Base-by-base conservation (phyloP, 2,329 filamentous ascomycete species). In the Leptographium lundbergii region DNA sequence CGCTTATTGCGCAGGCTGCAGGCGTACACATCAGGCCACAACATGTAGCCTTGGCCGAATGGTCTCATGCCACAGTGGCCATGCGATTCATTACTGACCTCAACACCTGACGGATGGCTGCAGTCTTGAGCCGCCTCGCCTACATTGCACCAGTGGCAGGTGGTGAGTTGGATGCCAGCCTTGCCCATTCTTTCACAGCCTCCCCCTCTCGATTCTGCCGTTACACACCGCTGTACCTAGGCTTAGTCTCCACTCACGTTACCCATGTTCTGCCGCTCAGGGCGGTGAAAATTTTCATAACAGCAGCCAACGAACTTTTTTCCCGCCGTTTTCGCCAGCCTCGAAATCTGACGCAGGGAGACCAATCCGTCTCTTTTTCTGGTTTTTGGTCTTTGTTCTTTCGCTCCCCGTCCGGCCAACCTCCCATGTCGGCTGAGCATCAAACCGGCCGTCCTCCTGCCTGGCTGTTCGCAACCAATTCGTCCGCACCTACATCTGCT, bases 401-500 rank as follows among this genome's bases (percentile, higher is more conserved):
- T 34, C 19, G 5, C n/a, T 19, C 19, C 9, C 25, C 19, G 27
- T 27, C 32, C 24, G 25, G 24, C 7, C 29, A 14, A 27, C 36
- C 22, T 5, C 24, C n/a, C 53, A 59, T 60, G 59, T 56, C 61
- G 6, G 36, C 39, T 19, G 54, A 47, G 25, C 55, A 39, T n/a
- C 27, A 24, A 42, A 55, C 53, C 34, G 34, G 36, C 5, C 22
- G 50, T 19, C 52, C 32, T 29, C 64, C 64, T n/a, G 53, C 63
- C 22, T 65, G 64, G 64, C 58, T 65, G 11, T 65, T 65, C 32
- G 63, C 62, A 6, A 61, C 27, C 54, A 62, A 61, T 24, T 45
- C 59, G 29, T 54, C 57, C 29, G 19, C 55, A 6, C 2, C 29
- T 6, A 19, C 22, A 19, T 17, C 27, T 17, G 48, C 34, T 32